Evolutionary conservation across 352 stramenopile species (phyloP).

Genomic region (Phytophthora multivora): DNA sequence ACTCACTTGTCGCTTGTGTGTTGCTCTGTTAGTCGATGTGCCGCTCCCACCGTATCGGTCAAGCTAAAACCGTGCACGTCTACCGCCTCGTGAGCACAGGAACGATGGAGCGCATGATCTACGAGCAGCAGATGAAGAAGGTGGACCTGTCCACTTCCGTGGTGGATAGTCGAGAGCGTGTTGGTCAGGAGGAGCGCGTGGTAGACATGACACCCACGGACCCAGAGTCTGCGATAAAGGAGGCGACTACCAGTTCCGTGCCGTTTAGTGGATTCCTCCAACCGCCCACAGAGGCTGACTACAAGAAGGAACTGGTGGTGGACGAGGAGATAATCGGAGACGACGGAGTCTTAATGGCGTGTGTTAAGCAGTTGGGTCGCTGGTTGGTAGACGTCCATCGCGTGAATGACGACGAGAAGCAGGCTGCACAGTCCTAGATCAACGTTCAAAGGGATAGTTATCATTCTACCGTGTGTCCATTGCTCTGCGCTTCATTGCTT

Average conservation of each 20-base stretch:
- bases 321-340: slow-evolving; percentile 45
- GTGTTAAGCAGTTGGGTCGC: slow-evolving; percentile 52
- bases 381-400: slow-evolving; percentile 64
- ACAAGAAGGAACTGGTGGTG: slow-evolving; percentile 32
- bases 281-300: slow-evolving; percentile 40
- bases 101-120: slow-evolving; percentile 94
- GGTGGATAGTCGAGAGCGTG: slow-evolving; percentile 56
- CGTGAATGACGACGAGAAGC: slow-evolving; percentile 43
- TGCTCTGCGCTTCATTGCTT: too few species aligned
- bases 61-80: slow-evolving; percentile 89
- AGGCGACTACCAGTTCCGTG: slow-evolving; percentile 13
- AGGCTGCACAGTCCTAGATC: background rate
- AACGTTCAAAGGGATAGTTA: too few species aligned
- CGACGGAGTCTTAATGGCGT: slow-evolving; percentile 67
- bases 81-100: slow-evolving; percentile 93
- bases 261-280: slow-evolving; percentile 69
- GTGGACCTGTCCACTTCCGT: slow-evolving; percentile 79
- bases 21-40: slow-evolving; percentile 83
- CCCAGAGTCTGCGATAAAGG: background rate
- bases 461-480: too few species aligned
- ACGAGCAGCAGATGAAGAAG: slow-evolving; percentile 91
- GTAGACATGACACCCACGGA: background rate
- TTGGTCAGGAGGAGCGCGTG: background rate
- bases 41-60: slow-evolving; percentile 90
- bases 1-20: slow-evolving; percentile 15